Conservation (phyloP, 2,329 filamentous ascomycete species). For the Coniochaeta sp. region DNA sequence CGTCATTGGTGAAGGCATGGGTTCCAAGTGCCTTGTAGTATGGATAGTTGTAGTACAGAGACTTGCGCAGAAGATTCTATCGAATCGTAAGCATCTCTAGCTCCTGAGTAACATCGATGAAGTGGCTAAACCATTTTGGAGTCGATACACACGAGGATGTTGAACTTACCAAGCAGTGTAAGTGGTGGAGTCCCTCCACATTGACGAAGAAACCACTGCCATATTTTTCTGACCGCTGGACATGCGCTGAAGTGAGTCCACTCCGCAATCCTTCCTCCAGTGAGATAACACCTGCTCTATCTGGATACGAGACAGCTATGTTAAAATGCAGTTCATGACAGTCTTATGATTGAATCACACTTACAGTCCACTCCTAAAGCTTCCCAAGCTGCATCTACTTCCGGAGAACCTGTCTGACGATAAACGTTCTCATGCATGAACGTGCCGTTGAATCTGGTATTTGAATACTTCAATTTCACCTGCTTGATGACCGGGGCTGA, state of each 20-base stretch:
- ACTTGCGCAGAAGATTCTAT: constrained; percentile 50
- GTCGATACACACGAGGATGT: too few relatives aligned
- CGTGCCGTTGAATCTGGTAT: constrained; percentile 4
- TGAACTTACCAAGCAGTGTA: constrained; percentile 42
- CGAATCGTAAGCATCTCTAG: not conserved
- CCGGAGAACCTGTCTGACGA: not conserved
- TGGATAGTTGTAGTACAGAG: constrained; percentile 50
- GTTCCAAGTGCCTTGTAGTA: constrained; percentile 43
- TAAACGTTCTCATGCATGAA: constrained; percentile 3
- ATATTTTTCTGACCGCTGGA: constrained; percentile 40
- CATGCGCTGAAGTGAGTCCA: constrained; percentile 39
- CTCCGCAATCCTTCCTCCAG: not conserved
- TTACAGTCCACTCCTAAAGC: constrained; percentile 3
- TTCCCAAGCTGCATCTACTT: constrained; percentile 7
- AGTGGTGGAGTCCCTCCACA: constrained; percentile 37
- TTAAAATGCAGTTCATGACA: not conserved
- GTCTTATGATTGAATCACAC: not conserved
- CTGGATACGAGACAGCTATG: not conserved
- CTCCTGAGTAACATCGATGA: too few relatives aligned
- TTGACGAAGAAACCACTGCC: constrained; percentile 44
- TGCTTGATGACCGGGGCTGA: not conserved
- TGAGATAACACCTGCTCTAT: not conserved
- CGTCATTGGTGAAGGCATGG: constrained; percentile 48
- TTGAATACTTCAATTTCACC: not conserved
- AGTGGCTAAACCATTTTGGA: not conserved